Conservation (phyloP, 139 green algal genomes). For the Chlamydomonas applanata region DNA sequence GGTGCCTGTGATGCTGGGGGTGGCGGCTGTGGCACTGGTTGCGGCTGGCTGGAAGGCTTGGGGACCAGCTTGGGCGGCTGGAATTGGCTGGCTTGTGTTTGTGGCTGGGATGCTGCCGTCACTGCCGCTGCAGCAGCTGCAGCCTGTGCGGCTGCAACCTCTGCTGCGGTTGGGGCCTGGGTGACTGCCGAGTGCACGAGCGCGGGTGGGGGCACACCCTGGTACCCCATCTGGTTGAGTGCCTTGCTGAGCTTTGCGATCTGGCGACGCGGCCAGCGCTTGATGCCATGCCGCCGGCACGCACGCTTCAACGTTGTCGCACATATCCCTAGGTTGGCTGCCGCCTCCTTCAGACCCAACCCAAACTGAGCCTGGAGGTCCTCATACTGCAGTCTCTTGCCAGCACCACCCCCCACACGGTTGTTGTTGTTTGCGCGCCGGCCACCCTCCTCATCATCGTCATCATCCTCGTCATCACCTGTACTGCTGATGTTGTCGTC, state of each 20-base stretch:
- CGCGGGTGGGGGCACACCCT: too few relatives aligned
- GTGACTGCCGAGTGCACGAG: too few relatives aligned
- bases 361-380: slow-evolving; percentile 84
- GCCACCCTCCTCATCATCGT: background rate
- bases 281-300: slow-evolving; percentile 83
- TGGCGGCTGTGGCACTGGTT: too few relatives aligned
- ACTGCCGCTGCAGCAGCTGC: too few relatives aligned
- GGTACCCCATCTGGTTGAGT: slow-evolving; percentile 39
- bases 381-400: slow-evolving; percentile 56
- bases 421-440: slow-evolving; percentile 21
- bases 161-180: too few relatives aligned
- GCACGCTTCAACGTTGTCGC: slow-evolving; percentile 86
- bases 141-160: too few relatives aligned
- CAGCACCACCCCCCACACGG: slow-evolving; percentile 38
- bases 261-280: slow-evolving; percentile 75
- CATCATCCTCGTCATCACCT: slow-evolving; percentile 21
- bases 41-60: too few relatives aligned
- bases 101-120: too few relatives aligned
- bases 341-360: slow-evolving; percentile 82
- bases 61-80: too few relatives aligned
- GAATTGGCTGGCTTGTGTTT: too few relatives aligned
- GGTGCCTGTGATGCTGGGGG: too few relatives aligned
- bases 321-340: slow-evolving; percentile 80
- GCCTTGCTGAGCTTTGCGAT: slow-evolving; percentile 55
- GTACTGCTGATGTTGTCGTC: slow-evolving; percentile 16